Evolutionary conservation across 768 basidiomycete genomes (phyloP).

Genomic region (Auriscalpium orientale): DNA sequence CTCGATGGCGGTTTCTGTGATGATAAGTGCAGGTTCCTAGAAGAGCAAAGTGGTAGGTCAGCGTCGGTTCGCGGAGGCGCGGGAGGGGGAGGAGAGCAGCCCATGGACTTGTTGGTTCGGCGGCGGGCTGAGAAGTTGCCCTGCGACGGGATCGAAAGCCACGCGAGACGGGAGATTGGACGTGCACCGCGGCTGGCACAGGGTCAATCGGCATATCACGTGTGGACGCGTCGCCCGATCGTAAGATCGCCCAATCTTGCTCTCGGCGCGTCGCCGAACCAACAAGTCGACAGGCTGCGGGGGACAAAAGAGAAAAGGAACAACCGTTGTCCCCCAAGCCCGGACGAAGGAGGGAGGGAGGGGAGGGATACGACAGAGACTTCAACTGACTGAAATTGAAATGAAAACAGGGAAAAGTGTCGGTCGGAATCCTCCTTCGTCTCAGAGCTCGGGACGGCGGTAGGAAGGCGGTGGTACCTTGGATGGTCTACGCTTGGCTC

Average conservation of each 20-base stretch:
- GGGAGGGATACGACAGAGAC: conserved; percentile 62
- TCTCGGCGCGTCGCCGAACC: conserved; percentile 18
- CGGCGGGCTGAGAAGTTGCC: neutral
- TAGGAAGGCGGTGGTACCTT: conserved; percentile 84
- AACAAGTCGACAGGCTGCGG: conserved; percentile 29
- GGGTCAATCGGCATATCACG: conserved; percentile 11
- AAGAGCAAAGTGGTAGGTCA: conserved; percentile 15
- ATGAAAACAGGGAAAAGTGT: conserved; percentile 32
- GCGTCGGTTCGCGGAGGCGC: conserved; percentile 7
- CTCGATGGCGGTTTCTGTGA: conserved; percentile 57
- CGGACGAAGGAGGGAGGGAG: conserved; percentile 73
- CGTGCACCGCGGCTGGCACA: conserved; percentile 27
- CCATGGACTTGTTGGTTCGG: conserved; percentile 8
- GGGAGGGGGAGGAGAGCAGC: conserved; percentile 17
- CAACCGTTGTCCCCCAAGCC: conserved; percentile 84
- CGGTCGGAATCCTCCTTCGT: conserved; percentile 67
- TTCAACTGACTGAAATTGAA: conserved; percentile 42
- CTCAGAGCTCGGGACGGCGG: conserved; percentile 91
- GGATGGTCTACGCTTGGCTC: conserved; percentile 60
- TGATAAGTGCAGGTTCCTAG: conserved; percentile 35
- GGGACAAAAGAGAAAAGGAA: conserved; percentile 55
- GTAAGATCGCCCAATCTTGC: conserved; percentile 16
- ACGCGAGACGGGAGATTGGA: conserved; percentile 2
- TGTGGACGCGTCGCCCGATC: conserved; percentile 13
- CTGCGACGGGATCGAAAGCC: neutral